Evolutionary conservation across 2,329 filamentous ascomycete genomes (phyloP), one percentile per base, ranked within the genome.

Genomic region (Alternaria infectoria): DNA sequence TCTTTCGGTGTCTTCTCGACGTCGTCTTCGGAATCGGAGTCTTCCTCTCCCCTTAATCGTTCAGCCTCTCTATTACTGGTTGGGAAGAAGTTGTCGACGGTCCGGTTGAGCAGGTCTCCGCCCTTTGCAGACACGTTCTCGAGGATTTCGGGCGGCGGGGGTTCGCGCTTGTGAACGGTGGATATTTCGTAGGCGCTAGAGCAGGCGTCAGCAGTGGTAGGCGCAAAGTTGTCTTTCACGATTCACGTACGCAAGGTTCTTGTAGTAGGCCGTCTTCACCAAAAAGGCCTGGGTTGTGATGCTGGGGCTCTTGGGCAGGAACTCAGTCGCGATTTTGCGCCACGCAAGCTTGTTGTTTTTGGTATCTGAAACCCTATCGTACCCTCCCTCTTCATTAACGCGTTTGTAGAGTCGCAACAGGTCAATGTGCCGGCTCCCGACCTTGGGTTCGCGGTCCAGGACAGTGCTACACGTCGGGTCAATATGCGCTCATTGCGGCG

Each of bases 261-360:
- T 94, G 84, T 96, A 96, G 82, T 96, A 97, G 66, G 91, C 89
- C 59, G 91, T 91, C 82, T 97, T 97, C 59, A 97, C 84, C 62
- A 91, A 87, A 81, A 96, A 97, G 13, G 93, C 93, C 62, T 93
- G 89, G n/a, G 93, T 92, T 7, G 93, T 87, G 64, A 92, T 89
- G 75, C 95, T 93, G 19, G 66, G 71, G 59, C 89, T 89, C 74
- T 89, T 89, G 67, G 94, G 87, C 54, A 92, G 88, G 61, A 97
- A 90, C 71, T 93, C 90, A 57, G 89, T 86, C 12, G 91, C 92
- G 72, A 97, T 86, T 71, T 89, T 89, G 67, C 93, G 88, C 93
- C 93, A 97, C 55, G 92, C 91, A 68, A 96, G 86, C 83, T 95
- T 96, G 78, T 95, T 81, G 88, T 90, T 65, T 88, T 93, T 77